Evolutionary conservation across 495 filamentous ascomycete species (phyloP).

Genomic region (Pseudevernia furfuracea): DNA sequence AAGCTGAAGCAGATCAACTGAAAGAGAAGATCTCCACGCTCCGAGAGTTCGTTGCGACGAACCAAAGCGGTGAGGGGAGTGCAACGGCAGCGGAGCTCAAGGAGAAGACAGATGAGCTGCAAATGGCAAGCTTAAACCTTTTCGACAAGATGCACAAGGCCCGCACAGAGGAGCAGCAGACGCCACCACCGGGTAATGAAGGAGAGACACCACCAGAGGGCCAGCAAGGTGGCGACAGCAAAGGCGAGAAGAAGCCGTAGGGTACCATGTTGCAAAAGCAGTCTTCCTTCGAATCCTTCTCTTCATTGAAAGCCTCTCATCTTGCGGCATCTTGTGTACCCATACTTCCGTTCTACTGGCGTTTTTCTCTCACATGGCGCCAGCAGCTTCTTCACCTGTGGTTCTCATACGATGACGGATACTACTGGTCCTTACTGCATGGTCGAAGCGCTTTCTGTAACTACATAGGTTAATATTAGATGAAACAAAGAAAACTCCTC

Average conservation of each 20-base stretch:
- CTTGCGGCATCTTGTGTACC: slow-evolving; percentile 19
- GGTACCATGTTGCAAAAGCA: slow-evolving; percentile 18
- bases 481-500: slow-evolving; percentile 21
- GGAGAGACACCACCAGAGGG: slow-evolving; percentile 24
- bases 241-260: slow-evolving; percentile 80
- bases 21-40: slow-evolving; percentile 86
- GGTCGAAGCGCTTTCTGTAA: slow-evolving; percentile 22
- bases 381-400: slow-evolving; percentile 16
- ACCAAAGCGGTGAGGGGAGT: slow-evolving; percentile 81
- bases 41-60: slow-evolving; percentile 88
- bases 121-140: slow-evolving; percentile 87
- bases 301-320: slow-evolving; percentile 14
- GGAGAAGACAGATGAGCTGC: slow-evolving; percentile 96
- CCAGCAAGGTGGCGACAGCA: slow-evolving; percentile 31
- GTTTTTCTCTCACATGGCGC: slow-evolving; percentile 8
- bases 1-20: slow-evolving; percentile 86
- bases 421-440: slow-evolving; percentile 16
- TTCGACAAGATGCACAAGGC: slow-evolving; percentile 99
- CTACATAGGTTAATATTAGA: slow-evolving; percentile 21
- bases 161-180: slow-evolving; percentile 58
- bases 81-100: slow-evolving; percentile 86
- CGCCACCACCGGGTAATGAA: slow-evolving; percentile 36
- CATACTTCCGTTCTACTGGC: slow-evolving; percentile 20
- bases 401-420: slow-evolving; percentile 15
- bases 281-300: neutral